A percentile compares a stretch with the other conserved stretches of the same genome.
Evolutionary conservation across 1,139 yeast species (phyloP).

Genomic region (Blastobotrys ciferrii): DNA sequence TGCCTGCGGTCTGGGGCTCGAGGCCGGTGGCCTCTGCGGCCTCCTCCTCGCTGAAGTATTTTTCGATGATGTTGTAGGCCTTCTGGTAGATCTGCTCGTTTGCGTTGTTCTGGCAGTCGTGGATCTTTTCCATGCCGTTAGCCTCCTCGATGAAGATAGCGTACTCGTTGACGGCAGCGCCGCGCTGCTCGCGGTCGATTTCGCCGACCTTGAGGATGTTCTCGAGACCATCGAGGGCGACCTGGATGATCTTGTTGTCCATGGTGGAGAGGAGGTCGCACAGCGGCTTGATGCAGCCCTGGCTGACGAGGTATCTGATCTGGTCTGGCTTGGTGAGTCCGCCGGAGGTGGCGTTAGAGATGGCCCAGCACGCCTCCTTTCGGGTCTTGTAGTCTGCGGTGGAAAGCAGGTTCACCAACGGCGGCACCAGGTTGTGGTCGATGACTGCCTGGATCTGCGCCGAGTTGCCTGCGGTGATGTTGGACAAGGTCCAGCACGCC

Average conservation of each 20-base stretch:
- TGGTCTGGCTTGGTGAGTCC: slow-evolving; percentile 91
- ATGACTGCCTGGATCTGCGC: slow-evolving; percentile 96
- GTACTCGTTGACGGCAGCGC: slow-evolving; percentile 70
- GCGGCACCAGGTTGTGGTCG: slow-evolving; percentile 91
- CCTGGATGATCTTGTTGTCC: slow-evolving; percentile 90
- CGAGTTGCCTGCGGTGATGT: slow-evolving; percentile 94
- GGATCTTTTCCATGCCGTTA: slow-evolving; percentile 96
- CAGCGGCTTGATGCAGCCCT: slow-evolving; percentile 96
- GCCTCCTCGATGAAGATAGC: slow-evolving; percentile 95
- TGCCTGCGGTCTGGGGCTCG: slow-evolving; percentile 76
- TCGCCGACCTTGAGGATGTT: slow-evolving; percentile 94
- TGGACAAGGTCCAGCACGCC: slow-evolving; percentile 98
- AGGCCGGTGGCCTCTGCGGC: slow-evolving; percentile 72
- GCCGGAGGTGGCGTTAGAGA: slow-evolving; percentile 95
- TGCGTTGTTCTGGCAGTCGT: slow-evolving; percentile 86
- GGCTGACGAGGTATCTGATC: slow-evolving; percentile 84
- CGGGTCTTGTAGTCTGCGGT: slow-evolving; percentile 93
- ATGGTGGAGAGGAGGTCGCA: slow-evolving; percentile 88
- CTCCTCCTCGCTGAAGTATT: slow-evolving; percentile 84
- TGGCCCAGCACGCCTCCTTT: slow-evolving; percentile 99
- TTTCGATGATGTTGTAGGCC: slow-evolving; percentile 86
- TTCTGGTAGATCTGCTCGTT: slow-evolving; percentile 91
- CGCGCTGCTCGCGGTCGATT: slow-evolving; percentile 77
- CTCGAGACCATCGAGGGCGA: slow-evolving; percentile 91
- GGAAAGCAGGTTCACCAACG: slow-evolving; percentile 74